These are phyloP conservation scores for Balamuthia mandrillaris DNA, from an alignment of 208 protist species.

Conservation along the genomic window DNA sequence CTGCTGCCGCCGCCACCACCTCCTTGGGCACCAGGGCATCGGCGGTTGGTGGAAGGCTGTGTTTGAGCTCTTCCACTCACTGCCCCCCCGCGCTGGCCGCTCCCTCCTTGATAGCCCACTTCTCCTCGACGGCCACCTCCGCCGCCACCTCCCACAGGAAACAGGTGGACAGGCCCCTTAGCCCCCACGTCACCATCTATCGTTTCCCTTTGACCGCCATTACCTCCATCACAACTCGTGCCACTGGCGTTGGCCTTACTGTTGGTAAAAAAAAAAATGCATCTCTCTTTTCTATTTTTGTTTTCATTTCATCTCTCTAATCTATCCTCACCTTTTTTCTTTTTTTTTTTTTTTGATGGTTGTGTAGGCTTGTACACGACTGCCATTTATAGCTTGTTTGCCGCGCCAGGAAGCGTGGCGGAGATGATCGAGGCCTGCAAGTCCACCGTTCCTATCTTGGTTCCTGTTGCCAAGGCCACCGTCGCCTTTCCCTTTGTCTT, in stretches of 20 bases:
- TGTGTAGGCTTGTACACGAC: conserved; percentile 9
- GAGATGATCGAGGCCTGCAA: conserved; percentile 35
- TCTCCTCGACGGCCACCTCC: no score
- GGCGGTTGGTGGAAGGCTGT: no score
- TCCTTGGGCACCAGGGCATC: no score
- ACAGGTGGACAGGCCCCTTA: conserved; percentile 36
- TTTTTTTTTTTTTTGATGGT: not conserved
- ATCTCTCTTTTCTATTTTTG: not conserved
- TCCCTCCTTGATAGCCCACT: no score
- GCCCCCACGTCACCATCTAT: conserved; percentile 48
- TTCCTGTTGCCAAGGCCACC: not conserved
- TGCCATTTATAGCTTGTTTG: not conserved
- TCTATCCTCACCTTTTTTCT: not conserved
- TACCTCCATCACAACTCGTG: conserved; percentile 40
- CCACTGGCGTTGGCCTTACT: conserved; percentile 41
- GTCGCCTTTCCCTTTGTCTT: conserved; percentile 47
- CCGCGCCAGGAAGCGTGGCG: conserved; percentile 16
- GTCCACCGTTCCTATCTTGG: not conserved
- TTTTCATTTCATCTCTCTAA: not conserved
- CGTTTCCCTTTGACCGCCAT: conserved; percentile 50
- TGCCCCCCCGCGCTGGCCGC: no score
- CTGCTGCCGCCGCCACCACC: no score
- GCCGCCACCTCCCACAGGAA: no score
- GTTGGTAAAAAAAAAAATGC: conserved; percentile 18
- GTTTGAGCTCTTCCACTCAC: no score